Evolutionary conservation across 352 stramenopile genomes (phyloP).

Genomic region (Phytopythium ostracodes): DNA sequence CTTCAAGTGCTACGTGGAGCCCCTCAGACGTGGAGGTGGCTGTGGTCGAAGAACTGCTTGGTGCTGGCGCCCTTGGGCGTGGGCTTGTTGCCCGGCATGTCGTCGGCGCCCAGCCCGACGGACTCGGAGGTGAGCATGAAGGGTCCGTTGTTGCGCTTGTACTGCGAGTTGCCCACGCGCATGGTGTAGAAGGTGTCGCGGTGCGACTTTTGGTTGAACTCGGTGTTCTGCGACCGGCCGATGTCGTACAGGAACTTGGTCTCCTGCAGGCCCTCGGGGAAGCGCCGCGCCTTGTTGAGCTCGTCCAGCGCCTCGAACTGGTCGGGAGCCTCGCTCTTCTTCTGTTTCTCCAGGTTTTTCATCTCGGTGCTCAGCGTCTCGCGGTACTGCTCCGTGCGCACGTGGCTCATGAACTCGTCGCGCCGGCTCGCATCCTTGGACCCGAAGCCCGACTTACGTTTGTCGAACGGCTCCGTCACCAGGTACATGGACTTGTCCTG

Average conservation of each 20-base stretch:
- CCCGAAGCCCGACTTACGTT: conserved; percentile 88
- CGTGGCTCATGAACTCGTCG: conserved; percentile 90
- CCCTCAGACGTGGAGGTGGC: conserved; percentile 46
- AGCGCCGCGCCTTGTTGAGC: conserved; percentile 43
- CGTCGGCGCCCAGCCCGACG: conserved; percentile 55
- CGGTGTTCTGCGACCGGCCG: conserved; percentile 66
- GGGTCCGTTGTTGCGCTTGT: conserved; percentile 73
- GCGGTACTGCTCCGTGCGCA: conserved; percentile 88
- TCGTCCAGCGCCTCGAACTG: conserved; percentile 38
- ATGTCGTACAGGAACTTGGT: conserved; percentile 84
- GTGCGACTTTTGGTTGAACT: conserved; percentile 84
- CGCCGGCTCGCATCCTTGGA: conserved; percentile 87
- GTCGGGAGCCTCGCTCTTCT: conserved; percentile 30
- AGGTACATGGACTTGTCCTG: conserved; percentile 87
- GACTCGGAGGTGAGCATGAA: conserved; percentile 79
- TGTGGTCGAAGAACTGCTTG: conserved; percentile 83
- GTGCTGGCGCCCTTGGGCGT: conserved; percentile 73
- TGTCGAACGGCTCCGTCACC: conserved; percentile 81
- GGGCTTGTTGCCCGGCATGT: conserved; percentile 55
- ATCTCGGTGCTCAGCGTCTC: conserved; percentile 84
- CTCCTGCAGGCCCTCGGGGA: conserved; percentile 67
- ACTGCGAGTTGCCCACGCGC: conserved; percentile 69
- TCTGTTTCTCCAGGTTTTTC: conserved; percentile 75
- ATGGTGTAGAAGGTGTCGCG: conserved; percentile 84
- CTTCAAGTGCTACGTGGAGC: not conserved